Evolutionary conservation across 208 protist genomes (phyloP).

Genomic region (Crithidia thermophila): DNA sequence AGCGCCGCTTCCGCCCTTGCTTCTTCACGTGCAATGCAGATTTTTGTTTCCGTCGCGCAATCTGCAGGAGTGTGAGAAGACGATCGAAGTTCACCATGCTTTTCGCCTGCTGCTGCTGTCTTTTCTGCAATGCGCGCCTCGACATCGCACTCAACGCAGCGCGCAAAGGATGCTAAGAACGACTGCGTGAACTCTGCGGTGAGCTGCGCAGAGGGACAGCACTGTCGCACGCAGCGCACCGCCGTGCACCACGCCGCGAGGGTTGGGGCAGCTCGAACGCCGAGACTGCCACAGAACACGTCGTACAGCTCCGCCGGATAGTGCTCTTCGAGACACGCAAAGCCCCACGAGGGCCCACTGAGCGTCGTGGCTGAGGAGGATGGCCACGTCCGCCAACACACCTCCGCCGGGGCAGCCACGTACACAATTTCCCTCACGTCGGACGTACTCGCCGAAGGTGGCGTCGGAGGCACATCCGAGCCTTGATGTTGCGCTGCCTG

Average conservation of each 20-base stretch:
- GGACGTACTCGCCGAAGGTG: too few relatives aligned
- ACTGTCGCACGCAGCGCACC: conserved; percentile 11
- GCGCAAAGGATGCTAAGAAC: conserved; percentile 33
- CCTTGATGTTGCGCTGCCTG: too few relatives aligned
- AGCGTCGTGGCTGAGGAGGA: not conserved
- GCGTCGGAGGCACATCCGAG: too few relatives aligned
- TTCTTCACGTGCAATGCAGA: conserved; percentile 3
- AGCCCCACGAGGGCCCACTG: conserved; percentile 2
- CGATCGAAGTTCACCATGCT: too few relatives aligned
- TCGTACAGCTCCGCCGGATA: conserved; percentile 20
- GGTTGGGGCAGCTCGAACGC: conserved; percentile 37
- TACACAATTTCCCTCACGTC: conserved; percentile 5
- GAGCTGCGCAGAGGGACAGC: conserved; percentile 4
- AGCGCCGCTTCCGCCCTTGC: conserved; percentile 1
- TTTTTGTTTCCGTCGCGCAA: too few relatives aligned
- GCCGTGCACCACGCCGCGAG: conserved; percentile 49
- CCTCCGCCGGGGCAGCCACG: conserved; percentile 43
- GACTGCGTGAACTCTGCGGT: conserved; percentile 19
- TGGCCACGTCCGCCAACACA: conserved; percentile 52
- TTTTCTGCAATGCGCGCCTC: conserved; percentile 10
- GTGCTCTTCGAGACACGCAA: conserved; percentile 23
- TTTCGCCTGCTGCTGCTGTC: not conserved
- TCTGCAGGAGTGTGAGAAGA: too few relatives aligned
- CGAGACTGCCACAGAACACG: conserved; percentile 31
- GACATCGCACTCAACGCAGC: conserved; percentile 48